Percentiles rank a stretch among this genome's conserved stretches.
Conservation (phyloP, 305 asterid genomes). For the Solanum aculeatissimum region DNA sequence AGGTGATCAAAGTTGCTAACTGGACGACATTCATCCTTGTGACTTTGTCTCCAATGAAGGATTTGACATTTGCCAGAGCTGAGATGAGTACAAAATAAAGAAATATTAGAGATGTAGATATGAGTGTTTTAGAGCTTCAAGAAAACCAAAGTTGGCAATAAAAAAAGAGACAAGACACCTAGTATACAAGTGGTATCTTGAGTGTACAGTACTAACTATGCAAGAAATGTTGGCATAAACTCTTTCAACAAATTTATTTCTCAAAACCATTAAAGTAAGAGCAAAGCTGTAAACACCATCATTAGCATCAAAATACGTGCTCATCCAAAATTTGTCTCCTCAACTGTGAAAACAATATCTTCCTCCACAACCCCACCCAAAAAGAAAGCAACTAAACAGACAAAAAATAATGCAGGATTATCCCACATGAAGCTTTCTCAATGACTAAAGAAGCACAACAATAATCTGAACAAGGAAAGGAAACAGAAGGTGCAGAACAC, state of each 20-base stretch:
- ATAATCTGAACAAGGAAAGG: not conserved
- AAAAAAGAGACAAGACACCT: not conserved
- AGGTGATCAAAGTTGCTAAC: conserved; percentile 15
- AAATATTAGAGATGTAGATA: not conserved
- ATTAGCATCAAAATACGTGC: not conserved
- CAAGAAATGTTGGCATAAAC: not conserved
- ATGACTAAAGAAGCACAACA: not conserved
- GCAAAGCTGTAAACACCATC: not conserved
- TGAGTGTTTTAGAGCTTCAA: not conserved
- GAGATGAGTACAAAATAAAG: conserved; percentile 1
- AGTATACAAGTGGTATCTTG: not conserved
- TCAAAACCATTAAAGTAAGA: not conserved
- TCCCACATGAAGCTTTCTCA: not conserved
- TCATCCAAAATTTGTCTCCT: not conserved
- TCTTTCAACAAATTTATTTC: not conserved
- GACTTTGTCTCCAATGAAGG: conserved; percentile 82
- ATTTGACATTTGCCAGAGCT: conserved; percentile 78
- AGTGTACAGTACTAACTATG: not conserved
- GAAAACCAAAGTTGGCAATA: not conserved
- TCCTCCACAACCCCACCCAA: not conserved
- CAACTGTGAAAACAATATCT: not conserved
- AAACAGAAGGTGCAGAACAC: not conserved
- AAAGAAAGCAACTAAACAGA: not conserved
- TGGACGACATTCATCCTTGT: conserved; percentile 61
- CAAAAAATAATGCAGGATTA: not conserved